Conservation (phyloP, 2,329 filamentous ascomycete species). For the Lachnellula occidentalis region DNA sequence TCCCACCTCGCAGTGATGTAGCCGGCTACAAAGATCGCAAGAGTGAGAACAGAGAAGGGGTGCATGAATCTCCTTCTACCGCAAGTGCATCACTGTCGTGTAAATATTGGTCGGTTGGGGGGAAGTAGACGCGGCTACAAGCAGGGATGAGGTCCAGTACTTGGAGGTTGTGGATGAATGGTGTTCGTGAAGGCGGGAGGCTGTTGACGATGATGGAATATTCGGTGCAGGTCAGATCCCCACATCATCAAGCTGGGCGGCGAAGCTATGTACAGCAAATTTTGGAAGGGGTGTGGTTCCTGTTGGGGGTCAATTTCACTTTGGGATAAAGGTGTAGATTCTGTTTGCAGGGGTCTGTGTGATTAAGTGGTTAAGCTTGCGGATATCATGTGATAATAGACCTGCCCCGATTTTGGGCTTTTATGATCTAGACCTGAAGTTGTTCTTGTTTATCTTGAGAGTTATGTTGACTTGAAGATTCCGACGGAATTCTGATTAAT, state of each 20-base stretch:
- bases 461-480: no score
- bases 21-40: slow-evolving; percentile 98
- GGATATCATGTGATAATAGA: no score
- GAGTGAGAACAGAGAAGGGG: slow-evolving; percentile 91
- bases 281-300: not conserved
- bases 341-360: no score
- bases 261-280: not conserved
- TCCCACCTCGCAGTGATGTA: slow-evolving; percentile 99
- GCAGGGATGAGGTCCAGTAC: slow-evolving; percentile 1
- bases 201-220: not conserved
- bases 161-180: slow-evolving; percentile 2
- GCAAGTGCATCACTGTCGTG: slow-evolving; percentile 26
- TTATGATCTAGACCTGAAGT: no score
- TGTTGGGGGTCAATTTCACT: no score
- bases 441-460: no score
- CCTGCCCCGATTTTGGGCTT: no score
- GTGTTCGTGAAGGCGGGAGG: not conserved
- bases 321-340: no score
- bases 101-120: not conserved
- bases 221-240: slow-evolving; percentile 6
- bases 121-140: not conserved
- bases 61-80: slow-evolving; percentile 60
- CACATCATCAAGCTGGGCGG: slow-evolving; percentile 13
- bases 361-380: no score
- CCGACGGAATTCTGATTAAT: not conserved